Percentiles rank a stretch among this genome's conserved stretches.
phyloP scores from a whole-genome alignment of 2,329 filamentous ascomycete species.

The Metarhizium rileyi region DNA sequence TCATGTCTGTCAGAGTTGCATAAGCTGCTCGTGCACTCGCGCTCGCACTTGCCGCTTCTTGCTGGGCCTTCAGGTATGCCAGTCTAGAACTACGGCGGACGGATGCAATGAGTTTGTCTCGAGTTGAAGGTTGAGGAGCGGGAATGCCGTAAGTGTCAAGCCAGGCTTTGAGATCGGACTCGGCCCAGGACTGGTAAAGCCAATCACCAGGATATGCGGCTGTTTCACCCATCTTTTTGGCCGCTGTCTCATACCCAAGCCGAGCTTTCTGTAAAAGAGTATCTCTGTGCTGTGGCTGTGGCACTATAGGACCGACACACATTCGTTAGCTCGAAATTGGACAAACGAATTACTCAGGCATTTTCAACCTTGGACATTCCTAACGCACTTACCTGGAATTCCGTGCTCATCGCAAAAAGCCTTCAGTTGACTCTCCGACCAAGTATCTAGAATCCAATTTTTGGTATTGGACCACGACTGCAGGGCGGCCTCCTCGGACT shows the following conservation, averaged over 20 bases:
- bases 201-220: slow-evolving; percentile 86
- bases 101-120: slow-evolving; percentile 79
- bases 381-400: slow-evolving; percentile 50
- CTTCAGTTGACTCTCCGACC: slow-evolving; percentile 90
- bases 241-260: slow-evolving; percentile 68
- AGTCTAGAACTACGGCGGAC: slow-evolving; percentile 86
- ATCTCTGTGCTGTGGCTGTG: slow-evolving; percentile 80
- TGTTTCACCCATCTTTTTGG: slow-evolving; percentile 67
- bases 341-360: background rate
- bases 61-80: slow-evolving; percentile 59
- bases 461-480: slow-evolving; percentile 63
- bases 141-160: slow-evolving; percentile 81
- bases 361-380: too few relatives aligned
- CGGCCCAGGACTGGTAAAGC: slow-evolving; percentile 84
- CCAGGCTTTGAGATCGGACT: slow-evolving; percentile 90
- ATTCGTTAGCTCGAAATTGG: background rate
- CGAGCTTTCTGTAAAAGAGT: slow-evolving; percentile 68
- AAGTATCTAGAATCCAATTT: slow-evolving; percentile 93
- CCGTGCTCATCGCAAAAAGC: slow-evolving; percentile 80
- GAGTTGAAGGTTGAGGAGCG: slow-evolving; percentile 70
- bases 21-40: slow-evolving; percentile 61
- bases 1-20: slow-evolving; percentile 65
- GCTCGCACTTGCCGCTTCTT: slow-evolving; percentile 48
- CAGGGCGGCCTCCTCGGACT: slow-evolving; percentile 67
- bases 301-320: slow-evolving; percentile 37